Base-by-base conservation (phyloP, 495 filamentous ascomycete species). In the Trichoderma virens region DNA sequence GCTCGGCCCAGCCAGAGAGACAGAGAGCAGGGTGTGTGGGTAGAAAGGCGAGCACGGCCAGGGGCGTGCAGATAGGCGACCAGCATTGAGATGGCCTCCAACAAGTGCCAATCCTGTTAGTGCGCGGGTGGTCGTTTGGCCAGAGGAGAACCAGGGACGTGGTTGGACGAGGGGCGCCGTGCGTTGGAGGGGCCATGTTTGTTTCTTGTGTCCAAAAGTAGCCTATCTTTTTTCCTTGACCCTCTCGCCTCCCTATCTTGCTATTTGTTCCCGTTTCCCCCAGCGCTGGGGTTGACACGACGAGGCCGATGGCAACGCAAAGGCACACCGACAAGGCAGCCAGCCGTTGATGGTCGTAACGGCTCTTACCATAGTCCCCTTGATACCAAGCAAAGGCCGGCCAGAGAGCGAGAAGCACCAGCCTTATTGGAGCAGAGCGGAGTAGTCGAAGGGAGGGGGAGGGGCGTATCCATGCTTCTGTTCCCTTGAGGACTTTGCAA, bases 81-180 rank as follows among this genome's bases (percentile, higher is more conserved):
- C 23, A 56, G 51, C 51, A 56, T 56, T n/a, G 51, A 31, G 51
- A 56, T 56, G 51, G 51, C 25, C 51, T 56, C 51, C 51, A 56
- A 56, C 51, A 30, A 56, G 51, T 56, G 51, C 51, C 25, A 56
- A 56, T 56, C 51, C 27, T 56, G 25, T 30, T 56, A 56, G 51
- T 56, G 51, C 51, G 51, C 51, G 51, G 51, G 51, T 56, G 51
- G 51, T 56, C 51, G 51, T 56, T 30, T 56, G 51, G 51, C 25
- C 25, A 56, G 20, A 56, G 47, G 23, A 51, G 45, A 56, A 28
- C 51, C 23, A 27, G 51, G 51, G 51, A 27, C 25, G 9, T 56
- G 51, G 51, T 56, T 30, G 51, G 51, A 56, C 51, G 20, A 56
- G 51, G 47, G 51, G 51, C 25, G 51, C 51, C 51, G 51, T 56